Conservation (phyloP, 306 rosid genomes). For the Trifolium repens region DNA sequence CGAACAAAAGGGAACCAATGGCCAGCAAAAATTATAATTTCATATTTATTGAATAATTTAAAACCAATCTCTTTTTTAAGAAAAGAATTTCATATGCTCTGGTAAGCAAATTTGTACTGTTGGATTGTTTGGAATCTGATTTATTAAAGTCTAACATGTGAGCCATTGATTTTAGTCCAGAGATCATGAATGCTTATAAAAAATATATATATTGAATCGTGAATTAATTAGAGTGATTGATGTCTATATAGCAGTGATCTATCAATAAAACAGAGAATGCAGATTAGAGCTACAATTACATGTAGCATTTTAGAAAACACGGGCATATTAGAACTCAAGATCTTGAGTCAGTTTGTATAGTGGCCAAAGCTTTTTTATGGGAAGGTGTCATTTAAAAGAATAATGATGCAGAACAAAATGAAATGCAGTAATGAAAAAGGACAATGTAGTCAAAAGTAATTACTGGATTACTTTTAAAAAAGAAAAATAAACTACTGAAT, state of each 20-base stretch:
- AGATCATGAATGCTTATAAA: too few relatives aligned
- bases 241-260: background rate
- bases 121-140: background rate
- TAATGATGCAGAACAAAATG: too few relatives aligned
- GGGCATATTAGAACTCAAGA: too few relatives aligned
- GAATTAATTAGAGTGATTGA: background rate
- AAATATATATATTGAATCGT: background rate
- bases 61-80: background rate
- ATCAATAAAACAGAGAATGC: background rate
- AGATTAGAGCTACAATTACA: background rate
- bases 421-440: background rate
- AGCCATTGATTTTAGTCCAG: background rate
- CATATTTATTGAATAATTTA: background rate
- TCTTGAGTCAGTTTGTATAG: too few relatives aligned
- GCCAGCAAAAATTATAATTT: background rate
- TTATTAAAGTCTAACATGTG: background rate
- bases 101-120: background rate
- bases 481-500: background rate
- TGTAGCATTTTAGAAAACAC: background rate
- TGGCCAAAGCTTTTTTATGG: background rate
- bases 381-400: background rate
- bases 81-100: background rate
- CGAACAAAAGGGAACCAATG: too few relatives aligned
- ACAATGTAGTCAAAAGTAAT: background rate
- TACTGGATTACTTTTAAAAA: background rate